Evolutionary conservation across 768 basidiomycete genomes (phyloP).

Genomic region (Jaapia argillacea): DNA sequence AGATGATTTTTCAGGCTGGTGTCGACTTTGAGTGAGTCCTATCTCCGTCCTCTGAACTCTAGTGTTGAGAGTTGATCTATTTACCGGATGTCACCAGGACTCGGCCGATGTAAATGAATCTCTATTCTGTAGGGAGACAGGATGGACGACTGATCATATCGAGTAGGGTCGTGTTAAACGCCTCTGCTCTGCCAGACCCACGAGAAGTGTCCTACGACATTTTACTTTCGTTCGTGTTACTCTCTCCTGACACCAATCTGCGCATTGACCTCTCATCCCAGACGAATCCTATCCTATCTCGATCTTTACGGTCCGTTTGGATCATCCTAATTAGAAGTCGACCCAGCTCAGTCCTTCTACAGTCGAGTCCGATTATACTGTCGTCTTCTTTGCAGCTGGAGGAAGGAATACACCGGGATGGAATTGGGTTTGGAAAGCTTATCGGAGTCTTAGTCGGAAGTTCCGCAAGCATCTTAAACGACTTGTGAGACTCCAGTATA

Average conservation of each 20-base stretch:
- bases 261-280: constrained; percentile 18
- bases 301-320: constrained; percentile 60
- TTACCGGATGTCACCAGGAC: too few species aligned
- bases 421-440: constrained; percentile 92
- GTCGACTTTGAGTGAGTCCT: constrained; percentile 82
- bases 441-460: constrained; percentile 69
- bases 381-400: constrained; percentile 82
- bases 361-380: constrained; percentile 87
- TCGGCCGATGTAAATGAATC: constrained; percentile 63
- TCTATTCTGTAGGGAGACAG: constrained; percentile 5
- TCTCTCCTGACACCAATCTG: constrained; percentile 6
- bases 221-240: constrained; percentile 50
- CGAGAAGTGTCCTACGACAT: constrained; percentile 67
- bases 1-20: constrained; percentile 81
- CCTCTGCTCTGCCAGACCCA: constrained; percentile 78
- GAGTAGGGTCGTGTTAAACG: constrained; percentile 70
- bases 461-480: constrained; percentile 85
- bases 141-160: neutral
- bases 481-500: constrained; percentile 41
- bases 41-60: too few species aligned
- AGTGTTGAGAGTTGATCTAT: too few species aligned
- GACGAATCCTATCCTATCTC: constrained; percentile 70
- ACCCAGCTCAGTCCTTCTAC: neutral
- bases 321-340: constrained; percentile 1
- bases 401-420: constrained; percentile 64